Percentiles rank a stretch among this genome's conserved stretches.
These are phyloP conservation scores for Malassezia vespertilionis DNA, from an alignment of 1,284 basidiomycete species.

Conservation along the genomic window DNA sequence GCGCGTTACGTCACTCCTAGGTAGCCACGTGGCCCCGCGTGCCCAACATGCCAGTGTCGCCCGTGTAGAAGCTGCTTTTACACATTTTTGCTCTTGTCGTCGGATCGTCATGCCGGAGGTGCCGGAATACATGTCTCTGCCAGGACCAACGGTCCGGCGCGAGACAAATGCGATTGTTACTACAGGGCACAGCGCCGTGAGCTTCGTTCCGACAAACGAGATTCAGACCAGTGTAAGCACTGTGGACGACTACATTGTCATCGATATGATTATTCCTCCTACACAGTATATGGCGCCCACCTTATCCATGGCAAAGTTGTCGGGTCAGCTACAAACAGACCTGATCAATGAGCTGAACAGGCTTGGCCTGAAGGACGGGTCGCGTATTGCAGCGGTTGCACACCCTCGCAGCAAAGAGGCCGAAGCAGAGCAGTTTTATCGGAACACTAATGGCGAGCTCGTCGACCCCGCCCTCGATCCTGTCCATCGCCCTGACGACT, in stretches of 20 bases:
- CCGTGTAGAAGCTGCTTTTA: too few relatives aligned
- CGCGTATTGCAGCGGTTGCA: constrained; percentile 10
- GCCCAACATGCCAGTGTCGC: too few relatives aligned
- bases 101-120: too few relatives aligned
- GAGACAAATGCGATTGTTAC: constrained; percentile 13
- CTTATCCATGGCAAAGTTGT: constrained; percentile 8
- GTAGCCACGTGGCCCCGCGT: too few relatives aligned
- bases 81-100: too few relatives aligned
- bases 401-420: constrained; percentile 15
- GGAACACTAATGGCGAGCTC: constrained; percentile 1
- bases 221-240: constrained; percentile 28
- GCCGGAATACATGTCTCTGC: neutral
- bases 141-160: constrained; percentile 10
- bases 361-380: constrained; percentile 10
- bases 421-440: constrained; percentile 14
- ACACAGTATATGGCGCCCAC: constrained; percentile 18
- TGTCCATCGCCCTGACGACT: neutral
- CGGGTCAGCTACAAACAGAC: constrained; percentile 14
- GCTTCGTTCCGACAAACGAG: constrained; percentile 27
- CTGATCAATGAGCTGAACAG: constrained; percentile 10
- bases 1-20: too few relatives aligned
- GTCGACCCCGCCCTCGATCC: constrained; percentile 8
- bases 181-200: constrained; percentile 18
- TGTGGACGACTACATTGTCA: constrained; percentile 22
- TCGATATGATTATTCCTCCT: constrained; percentile 31